Percentiles rank a stretch among this genome's conserved stretches.
These are phyloP conservation scores for Westerdykella sp. DNA, from an alignment of 2,329 filamentous ascomycete genomes.

Conservation along the genomic window DNA sequence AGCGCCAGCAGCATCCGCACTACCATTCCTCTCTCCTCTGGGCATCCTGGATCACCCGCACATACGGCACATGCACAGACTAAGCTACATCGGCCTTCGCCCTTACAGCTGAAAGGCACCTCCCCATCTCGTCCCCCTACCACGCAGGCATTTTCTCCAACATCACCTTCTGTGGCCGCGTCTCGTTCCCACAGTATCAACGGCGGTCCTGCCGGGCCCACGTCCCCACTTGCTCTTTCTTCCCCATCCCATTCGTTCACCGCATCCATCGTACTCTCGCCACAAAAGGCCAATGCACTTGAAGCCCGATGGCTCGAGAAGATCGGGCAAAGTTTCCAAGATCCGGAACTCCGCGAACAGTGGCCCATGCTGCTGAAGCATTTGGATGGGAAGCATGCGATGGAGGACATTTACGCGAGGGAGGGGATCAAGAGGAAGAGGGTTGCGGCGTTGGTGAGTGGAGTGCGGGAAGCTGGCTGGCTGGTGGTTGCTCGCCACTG, in stretches of 20 bases:
- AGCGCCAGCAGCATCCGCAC: conserved; percentile 33
- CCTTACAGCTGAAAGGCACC: conserved; percentile 27
- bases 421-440: conserved; percentile 79
- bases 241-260: conserved; percentile 21
- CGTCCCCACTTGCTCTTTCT: conserved; percentile 10
- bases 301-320: conserved; percentile 64
- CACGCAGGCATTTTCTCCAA: conserved; percentile 12
- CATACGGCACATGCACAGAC: conserved; percentile 20
- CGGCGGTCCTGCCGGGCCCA: not conserved
- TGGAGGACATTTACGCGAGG: conserved; percentile 80
- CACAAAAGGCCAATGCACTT: conserved; percentile 69
- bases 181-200: no score
- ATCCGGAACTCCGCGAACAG: conserved; percentile 51
- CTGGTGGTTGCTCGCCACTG: conserved; percentile 38
- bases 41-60: conserved; percentile 9
- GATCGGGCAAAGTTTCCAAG: conserved; percentile 29
- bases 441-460: conserved; percentile 49
- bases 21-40: conserved; percentile 21
- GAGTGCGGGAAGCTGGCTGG: conserved; percentile 65
- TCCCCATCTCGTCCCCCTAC: conserved; percentile 19
- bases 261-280: conserved; percentile 56
- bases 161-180: conserved; percentile 3
- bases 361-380: conserved; percentile 77
- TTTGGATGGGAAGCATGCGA: conserved; percentile 75
- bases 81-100: conserved; percentile 27